Conservation (phyloP, 2,329 filamentous ascomycete species). For the Lasiodiplodia citricola region DNA sequence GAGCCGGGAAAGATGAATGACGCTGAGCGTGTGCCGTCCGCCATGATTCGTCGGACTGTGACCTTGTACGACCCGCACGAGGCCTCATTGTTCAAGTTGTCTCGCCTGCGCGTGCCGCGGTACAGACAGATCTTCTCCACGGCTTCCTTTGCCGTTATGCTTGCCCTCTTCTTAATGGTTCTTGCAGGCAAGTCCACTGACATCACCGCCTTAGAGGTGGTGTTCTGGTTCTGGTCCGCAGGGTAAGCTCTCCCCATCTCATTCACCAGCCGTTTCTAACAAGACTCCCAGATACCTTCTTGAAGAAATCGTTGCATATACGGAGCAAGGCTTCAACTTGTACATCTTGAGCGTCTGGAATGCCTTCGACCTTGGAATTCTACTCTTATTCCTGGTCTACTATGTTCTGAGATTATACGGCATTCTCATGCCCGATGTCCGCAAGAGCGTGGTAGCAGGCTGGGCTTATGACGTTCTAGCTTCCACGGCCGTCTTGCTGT, state of each 20-base stretch:
- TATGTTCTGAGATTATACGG: slow-evolving; percentile 89
- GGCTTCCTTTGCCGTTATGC: slow-evolving; percentile 81
- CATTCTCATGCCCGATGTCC: slow-evolving; percentile 77
- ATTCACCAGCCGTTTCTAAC: neutral
- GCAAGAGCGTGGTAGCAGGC: slow-evolving; percentile 72
- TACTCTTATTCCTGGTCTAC: slow-evolving; percentile 84
- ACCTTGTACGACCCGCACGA: slow-evolving; percentile 89
- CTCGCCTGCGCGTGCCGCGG: slow-evolving; percentile 84
- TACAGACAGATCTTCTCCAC: slow-evolving; percentile 93
- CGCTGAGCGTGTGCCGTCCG: slow-evolving; percentile 34
- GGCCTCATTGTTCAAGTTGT: slow-evolving; percentile 89
- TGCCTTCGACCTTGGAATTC: slow-evolving; percentile 88
- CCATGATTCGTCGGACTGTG: slow-evolving; percentile 68
- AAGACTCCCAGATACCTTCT: slow-evolving; percentile 73
- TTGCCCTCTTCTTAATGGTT: slow-evolving; percentile 84
- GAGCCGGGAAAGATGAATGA: slow-evolving; percentile 10
- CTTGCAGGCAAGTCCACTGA: slow-evolving; percentile 74
- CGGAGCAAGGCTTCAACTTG: slow-evolving; percentile 84
- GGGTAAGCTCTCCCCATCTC: slow-evolving; percentile 50
- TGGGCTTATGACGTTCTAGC: slow-evolving; percentile 95
- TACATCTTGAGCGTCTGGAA: slow-evolving; percentile 99
- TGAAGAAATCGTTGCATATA: slow-evolving; percentile 94
- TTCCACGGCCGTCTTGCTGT: slow-evolving; percentile 84
- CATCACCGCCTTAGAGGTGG: slow-evolving; percentile 82
- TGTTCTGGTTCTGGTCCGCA: slow-evolving; percentile 98